These are phyloP conservation scores for Moricandia arvensis DNA, from an alignment of 345 rosid species.

Conservation along the genomic window DNA sequence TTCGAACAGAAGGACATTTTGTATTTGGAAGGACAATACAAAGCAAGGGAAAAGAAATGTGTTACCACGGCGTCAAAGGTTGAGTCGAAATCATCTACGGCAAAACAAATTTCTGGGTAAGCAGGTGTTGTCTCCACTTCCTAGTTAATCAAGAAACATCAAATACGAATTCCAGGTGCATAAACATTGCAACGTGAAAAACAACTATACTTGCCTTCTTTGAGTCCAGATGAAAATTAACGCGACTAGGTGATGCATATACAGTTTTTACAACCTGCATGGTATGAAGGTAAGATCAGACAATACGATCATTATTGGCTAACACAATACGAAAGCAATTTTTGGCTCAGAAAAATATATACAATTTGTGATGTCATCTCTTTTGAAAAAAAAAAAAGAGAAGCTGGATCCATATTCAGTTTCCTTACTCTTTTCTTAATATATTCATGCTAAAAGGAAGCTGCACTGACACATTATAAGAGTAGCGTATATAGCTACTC, in stretches of 20 bases:
- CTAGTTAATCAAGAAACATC: slow-evolving; percentile 42
- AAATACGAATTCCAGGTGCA: slow-evolving; percentile 27
- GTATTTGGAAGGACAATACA: not conserved
- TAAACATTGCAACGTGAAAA: slow-evolving; percentile 3
- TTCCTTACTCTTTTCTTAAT: slow-evolving; percentile 5
- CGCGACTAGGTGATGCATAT: slow-evolving; percentile 96
- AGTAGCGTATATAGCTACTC: not conserved
- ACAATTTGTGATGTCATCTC: not conserved
- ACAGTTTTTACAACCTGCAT: slow-evolving; percentile 91
- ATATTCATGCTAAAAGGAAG: not conserved
- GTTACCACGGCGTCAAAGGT: slow-evolving; percentile 96
- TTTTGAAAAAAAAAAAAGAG: not conserved
- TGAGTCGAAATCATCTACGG: slow-evolving; percentile 94
- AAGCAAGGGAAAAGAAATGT: slow-evolving; percentile 19
- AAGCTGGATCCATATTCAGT: not conserved
- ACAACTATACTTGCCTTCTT: slow-evolving; percentile 62
- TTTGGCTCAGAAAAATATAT: not conserved
- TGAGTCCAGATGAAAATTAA: slow-evolving; percentile 87
- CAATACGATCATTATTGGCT: slow-evolving; percentile 14
- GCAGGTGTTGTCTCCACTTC: slow-evolving; percentile 94
- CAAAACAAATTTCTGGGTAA: slow-evolving; percentile 95
- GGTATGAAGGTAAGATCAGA: slow-evolving; percentile 19
- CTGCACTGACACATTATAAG: not conserved
- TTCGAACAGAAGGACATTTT: slow-evolving; percentile 1
- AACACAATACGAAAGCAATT: not conserved